Conservation (phyloP, 345 rosid species). For the Ceriops decandra region DNA sequence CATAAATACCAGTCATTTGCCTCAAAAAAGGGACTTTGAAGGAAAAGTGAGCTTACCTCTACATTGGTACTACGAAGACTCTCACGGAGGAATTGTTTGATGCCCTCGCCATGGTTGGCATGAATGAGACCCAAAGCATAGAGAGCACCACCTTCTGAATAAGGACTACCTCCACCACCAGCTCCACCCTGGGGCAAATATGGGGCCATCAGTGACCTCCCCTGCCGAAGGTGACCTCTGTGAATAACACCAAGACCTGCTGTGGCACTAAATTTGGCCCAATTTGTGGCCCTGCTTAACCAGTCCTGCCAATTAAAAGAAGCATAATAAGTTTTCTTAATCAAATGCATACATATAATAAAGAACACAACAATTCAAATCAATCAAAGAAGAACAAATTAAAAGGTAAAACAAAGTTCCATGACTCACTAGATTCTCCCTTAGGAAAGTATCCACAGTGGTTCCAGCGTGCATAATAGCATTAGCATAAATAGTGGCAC, state of each 20-base stretch:
- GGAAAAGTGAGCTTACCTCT: slow-evolving; percentile 52
- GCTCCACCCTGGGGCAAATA: slow-evolving; percentile 97
- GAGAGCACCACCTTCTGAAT: slow-evolving; percentile 97
- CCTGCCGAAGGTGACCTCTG: slow-evolving; percentile 94
- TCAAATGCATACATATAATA: neutral
- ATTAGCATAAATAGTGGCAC: slow-evolving; percentile 97
- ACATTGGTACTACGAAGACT: slow-evolving; percentile 83
- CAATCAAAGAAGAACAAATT: slow-evolving; percentile 1
- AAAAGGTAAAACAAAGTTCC: slow-evolving; percentile 5
- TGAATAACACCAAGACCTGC: slow-evolving; percentile 99
- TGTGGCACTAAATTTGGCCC: slow-evolving; percentile 99
- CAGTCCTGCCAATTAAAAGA: slow-evolving; percentile 63
- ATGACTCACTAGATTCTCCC: slow-evolving; percentile 83
- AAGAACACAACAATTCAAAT: neutral
- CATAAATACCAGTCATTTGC: neutral
- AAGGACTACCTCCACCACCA: slow-evolving; percentile 96
- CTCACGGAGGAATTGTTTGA: slow-evolving; percentile 91
- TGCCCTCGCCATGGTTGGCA: slow-evolving; percentile 99
- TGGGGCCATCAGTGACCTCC: slow-evolving; percentile 97
- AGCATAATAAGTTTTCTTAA: slow-evolving; percentile 3
- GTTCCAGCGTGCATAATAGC: slow-evolving; percentile 99
- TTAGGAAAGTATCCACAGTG: slow-evolving; percentile 94
- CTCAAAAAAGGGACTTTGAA: slow-evolving; percentile 5
- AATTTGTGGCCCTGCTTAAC: slow-evolving; percentile 98
- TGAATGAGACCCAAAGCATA: slow-evolving; percentile 98